Base-by-base conservation (phyloP, 2,329 filamentous ascomycete genomes). In the Chrysoporthe deuterocubensis region DNA sequence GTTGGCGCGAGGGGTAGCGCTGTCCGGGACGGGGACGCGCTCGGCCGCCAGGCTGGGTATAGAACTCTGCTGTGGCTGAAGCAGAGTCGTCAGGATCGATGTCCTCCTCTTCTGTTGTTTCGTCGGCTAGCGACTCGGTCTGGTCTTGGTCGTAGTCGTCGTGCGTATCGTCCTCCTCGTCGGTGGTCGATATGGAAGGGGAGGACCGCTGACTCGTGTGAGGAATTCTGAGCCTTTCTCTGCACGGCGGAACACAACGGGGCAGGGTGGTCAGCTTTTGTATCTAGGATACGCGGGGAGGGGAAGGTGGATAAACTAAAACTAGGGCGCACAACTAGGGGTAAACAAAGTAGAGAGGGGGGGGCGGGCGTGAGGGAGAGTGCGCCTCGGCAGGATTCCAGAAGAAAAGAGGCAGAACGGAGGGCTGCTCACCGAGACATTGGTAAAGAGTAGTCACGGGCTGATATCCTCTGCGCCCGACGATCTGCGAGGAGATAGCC, bases 21-120 rank as follows among this genome's bases (percentile, higher is more conserved):
- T 61, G 58, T 73, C 77, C 79, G 66, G 79, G 74, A 70, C 76
- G 73, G 73, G 77, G 77, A 70, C 77, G 73, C 71, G 57, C 4
- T 3, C 37, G 57, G 37, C 44, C 42, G 34, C 57, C 57, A 32
- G 78, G 66, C 70, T 78, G 73, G 52, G 65, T 37, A 57, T 14
- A 57, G 70, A 74, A 74, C 43, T 77, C 78, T 73, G 76, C 79
- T 71, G 76, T 79, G 43, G 76, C 76, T 50, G 87, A 89, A 21
- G 87, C 87, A 8, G 87, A 89, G 74, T 90, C 87, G 44, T 83
- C 84, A 16, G 87, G 87, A 2, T 85, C 83, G 71, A 88, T 73
- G 34, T 71, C 75, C 66, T 81, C 78, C 62, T 74, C 74, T 69
- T 61, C 58, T 34, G 42, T 34, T 16, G 42, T 14, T 7, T 34